Conservation (phyloP, 805 yeast genomes). For the Ogataea populi-albae region DNA sequence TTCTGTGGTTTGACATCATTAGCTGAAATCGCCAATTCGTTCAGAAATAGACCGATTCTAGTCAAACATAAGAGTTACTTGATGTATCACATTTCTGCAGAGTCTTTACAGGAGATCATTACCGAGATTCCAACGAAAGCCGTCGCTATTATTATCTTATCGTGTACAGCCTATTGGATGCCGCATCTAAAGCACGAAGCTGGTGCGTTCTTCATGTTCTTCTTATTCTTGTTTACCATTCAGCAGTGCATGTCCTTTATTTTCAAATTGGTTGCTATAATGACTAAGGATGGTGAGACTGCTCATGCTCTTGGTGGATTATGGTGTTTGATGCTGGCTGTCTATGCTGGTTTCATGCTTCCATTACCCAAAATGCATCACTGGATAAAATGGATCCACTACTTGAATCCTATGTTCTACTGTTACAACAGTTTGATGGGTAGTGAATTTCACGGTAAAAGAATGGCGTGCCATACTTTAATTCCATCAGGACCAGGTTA, state of each 20-base stretch:
- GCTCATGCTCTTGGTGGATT: constrained; percentile 57
- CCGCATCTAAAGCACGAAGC: constrained; percentile 49
- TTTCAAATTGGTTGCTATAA: constrained; percentile 52
- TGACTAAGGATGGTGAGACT: constrained; percentile 50
- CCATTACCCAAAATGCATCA: constrained; percentile 47
- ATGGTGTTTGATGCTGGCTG: constrained; percentile 53
- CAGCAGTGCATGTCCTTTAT: constrained; percentile 53
- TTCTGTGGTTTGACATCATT: constrained; percentile 61
- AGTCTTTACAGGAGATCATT: constrained; percentile 57
- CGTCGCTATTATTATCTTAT: constrained; percentile 47
- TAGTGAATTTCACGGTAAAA: constrained; percentile 53
- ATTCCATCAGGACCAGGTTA: constrained; percentile 59
- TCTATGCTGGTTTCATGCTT: constrained; percentile 52
- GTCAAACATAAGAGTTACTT: constrained; percentile 64
- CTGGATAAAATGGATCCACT: constrained; percentile 58
- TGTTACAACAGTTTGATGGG: constrained; percentile 53
- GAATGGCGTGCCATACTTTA: constrained; percentile 46
- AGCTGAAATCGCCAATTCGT: constrained; percentile 60
- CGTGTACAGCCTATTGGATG: constrained; percentile 50
- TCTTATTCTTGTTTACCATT: constrained; percentile 38
- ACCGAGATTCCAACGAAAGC: constrained; percentile 59
- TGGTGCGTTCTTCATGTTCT: constrained; percentile 53
- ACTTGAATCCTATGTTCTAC: constrained; percentile 45
- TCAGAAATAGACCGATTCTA: constrained; percentile 58
- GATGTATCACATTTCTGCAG: constrained; percentile 62